Evolutionary conservation across 2,329 filamentous ascomycete species (phyloP), one percentile per base, ranked within the genome.

Genomic region (Colletotrichum ledebouriae): DNA sequence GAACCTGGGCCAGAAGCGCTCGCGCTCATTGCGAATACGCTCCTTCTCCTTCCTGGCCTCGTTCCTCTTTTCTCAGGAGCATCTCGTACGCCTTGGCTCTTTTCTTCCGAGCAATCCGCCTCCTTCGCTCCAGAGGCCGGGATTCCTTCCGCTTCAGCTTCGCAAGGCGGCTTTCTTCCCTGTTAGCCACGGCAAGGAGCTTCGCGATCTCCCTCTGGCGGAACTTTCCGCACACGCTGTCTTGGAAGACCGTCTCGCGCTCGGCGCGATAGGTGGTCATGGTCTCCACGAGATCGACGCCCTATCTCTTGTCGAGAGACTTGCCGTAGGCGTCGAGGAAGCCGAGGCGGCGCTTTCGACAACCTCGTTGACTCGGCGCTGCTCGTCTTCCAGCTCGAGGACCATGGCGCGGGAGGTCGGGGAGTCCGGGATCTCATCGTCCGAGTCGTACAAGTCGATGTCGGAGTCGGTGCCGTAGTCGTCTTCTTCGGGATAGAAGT

Each of bases 401-500:
- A 85, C 71, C 37, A 75, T 75, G 9, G 74, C 70, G 13, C 75
- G 74, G 2, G 6, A 83, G 70, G 7, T 52, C 57, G 1, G 55
- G 1, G 59, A 42, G 5, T 66, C 66, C 29, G 9, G 41, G 34
- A 65, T 39, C 5, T 78, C 74, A 3, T 73, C 70, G 1, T 76
- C 69, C 2, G 71, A 65, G 2, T 72, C 69, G 22, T 59, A 53
- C 17, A 73, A 72, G 3, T 79, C 74, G 1, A 78, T 71, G 0
- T 76, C 71, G 6, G 67, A 67, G 3, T 78, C 75, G 74, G 72
- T 1, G 78, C 81, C 80, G 1, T 76, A 74, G 25, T 84, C 80
- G 0, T 78, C 79, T 11, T 84, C 82, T 11, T 84, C 82, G 0
- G 85, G 83, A 70, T 87, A 87, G 15, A 86, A 74, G 33, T 89